Conservation (phyloP, 1,284 basidiomycete genomes). For the Mycosarcoma maydis region DNA sequence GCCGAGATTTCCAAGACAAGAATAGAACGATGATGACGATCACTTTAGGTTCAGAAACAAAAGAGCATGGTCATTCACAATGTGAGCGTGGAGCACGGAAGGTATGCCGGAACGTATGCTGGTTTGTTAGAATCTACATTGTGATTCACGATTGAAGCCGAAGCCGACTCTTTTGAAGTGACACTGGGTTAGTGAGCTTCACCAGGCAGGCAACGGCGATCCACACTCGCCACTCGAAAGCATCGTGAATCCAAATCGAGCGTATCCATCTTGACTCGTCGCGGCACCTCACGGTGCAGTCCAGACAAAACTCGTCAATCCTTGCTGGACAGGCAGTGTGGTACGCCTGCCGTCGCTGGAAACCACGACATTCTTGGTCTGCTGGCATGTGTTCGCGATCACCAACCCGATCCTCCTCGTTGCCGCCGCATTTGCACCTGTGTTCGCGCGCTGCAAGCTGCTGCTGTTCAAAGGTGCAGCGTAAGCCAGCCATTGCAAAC, state of each 20-base stretch:
- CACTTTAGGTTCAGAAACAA: too few species aligned
- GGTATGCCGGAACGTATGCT: too few species aligned
- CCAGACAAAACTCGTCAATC: slow-evolving; percentile 50
- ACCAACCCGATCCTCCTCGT: slow-evolving; percentile 37
- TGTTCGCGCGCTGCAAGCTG: slow-evolving; percentile 13
- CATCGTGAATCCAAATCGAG: too few species aligned
- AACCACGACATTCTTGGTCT: slow-evolving; percentile 27
- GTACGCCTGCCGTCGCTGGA: slow-evolving; percentile 37
- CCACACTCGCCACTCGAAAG: too few species aligned
- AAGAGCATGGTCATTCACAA: too few species aligned
- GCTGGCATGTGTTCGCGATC: slow-evolving; percentile 38
- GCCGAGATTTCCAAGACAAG: too few species aligned
- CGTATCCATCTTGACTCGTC: too few species aligned
- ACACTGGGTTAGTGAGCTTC: too few species aligned
- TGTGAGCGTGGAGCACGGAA: background rate
- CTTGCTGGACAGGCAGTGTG: slow-evolving; percentile 21
- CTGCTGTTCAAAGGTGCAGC: slow-evolving; percentile 30
- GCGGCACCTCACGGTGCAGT: slow-evolving; percentile 30
- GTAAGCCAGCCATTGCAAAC: slow-evolving; percentile 39
- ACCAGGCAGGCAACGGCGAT: too few species aligned
- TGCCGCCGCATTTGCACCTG: slow-evolving; percentile 1
- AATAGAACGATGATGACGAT: too few species aligned
- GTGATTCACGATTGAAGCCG: too few species aligned
- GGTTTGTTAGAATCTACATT: background rate
- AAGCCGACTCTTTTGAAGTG: too few species aligned